phyloP scores from a whole-genome alignment of 2,329 filamentous ascomycete species.

The Pseudogymnoascus sp. region DNA sequence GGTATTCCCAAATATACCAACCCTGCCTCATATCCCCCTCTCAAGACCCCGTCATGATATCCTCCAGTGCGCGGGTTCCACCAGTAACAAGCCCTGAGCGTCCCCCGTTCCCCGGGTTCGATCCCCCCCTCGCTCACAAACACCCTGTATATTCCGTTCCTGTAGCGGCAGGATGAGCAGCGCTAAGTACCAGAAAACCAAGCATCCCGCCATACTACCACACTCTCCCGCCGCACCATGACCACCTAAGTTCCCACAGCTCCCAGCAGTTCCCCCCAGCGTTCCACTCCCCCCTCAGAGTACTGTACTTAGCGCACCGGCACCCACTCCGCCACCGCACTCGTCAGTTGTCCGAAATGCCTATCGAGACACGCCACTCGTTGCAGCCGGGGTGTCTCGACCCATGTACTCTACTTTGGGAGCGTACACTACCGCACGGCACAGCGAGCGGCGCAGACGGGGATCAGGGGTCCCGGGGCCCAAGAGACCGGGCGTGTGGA shows the following conservation, averaged over 20 bases:
- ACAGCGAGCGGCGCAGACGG: background rate
- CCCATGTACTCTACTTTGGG: background rate
- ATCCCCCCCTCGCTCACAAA: background rate
- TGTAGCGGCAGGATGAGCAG: background rate
- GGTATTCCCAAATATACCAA: background rate
- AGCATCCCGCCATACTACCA: background rate
- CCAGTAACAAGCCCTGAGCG: background rate
- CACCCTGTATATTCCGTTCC: background rate
- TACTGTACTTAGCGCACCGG: background rate
- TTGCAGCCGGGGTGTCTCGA: background rate
- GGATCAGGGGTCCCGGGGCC: conserved; percentile 1
- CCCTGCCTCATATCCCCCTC: background rate
- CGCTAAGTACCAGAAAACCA: conserved; percentile 1
- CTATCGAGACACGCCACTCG: background rate
- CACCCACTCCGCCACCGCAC: background rate
- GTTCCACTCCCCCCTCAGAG: background rate
- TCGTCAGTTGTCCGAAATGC: conserved; percentile 1
- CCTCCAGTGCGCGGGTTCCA: background rate
- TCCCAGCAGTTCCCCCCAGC: background rate
- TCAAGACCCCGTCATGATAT: background rate
- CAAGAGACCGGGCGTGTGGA: background rate
- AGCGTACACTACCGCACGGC: background rate
- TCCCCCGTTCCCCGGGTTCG: conserved; percentile 1
- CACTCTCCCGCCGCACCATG: background rate
- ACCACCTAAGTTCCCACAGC: background rate